Base-by-base conservation (phyloP, 306 rosid species). In the Potentilla sterilis region DNA sequence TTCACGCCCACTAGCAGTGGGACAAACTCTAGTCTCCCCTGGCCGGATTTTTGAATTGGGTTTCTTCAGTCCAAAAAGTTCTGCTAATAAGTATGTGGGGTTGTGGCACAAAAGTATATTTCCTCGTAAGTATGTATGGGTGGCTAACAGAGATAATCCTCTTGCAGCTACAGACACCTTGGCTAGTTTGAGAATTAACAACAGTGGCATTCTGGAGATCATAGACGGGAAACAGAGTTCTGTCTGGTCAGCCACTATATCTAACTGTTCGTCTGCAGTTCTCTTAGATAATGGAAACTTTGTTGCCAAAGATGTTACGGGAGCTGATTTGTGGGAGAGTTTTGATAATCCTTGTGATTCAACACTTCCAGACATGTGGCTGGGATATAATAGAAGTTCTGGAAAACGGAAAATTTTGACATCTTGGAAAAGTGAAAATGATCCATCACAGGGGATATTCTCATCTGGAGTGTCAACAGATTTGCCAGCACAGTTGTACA, bases 391-490 rank as follows among this genome's bases (percentile, higher is more conserved):
- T 62, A 73, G 68, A 55, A 38, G 74, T 75, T 83, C 85, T 0
- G 81, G 85, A 4, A 38, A 67, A 79, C 81, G 49, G 24, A 19
- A 47, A 6, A 7, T 70, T 65, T 22, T 81, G 52, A 83, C 86
- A 42, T 75, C 91, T n/a, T 81, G 84, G 84, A 89, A 85, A 54
- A 83, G 55, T 7, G 66, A 72, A 19, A 79, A 57, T 63, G 88
- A 87, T 71, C 85, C 90, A 51, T 86, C 90, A 2, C 32, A 37
- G 7, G 88, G 92, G 2, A 63, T 35, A 18, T 84, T 76, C 71
- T 54, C 72, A 18, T 55, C 3, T 5, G 68, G 79, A 21, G 21
- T 86, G 48, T 76, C 83, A 24, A 61, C 61, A 11, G 43, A 71
- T 70, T 24, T 32, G 37, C 83, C 81, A 11, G 81, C 86, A 5